Conservation (phyloP, 2,329 filamentous ascomycete genomes). For the Clonostachys solani region DNA sequence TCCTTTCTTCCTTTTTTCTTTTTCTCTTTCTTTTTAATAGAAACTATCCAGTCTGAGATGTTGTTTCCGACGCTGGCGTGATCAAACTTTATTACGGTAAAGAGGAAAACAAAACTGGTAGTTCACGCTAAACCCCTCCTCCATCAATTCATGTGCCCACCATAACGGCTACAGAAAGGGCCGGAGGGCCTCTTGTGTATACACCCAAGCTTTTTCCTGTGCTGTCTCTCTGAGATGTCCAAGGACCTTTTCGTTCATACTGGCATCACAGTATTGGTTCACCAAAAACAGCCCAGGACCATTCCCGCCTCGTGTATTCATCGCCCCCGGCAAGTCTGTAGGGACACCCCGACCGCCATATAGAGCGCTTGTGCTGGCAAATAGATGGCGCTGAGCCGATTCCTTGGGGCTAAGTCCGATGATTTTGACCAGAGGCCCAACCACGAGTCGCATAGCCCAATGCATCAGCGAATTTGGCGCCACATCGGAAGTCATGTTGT, state of each 20-base stretch:
- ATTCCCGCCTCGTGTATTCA: not conserved
- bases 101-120: no score
- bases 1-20: no score
- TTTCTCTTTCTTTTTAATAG: no score
- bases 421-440: no score
- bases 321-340: not conserved
- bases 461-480: no score
- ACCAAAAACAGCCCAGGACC: not conserved
- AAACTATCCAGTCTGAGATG: no score
- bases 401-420: slow-evolving; percentile 20
- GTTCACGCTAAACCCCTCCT: no score
- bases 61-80: no score
- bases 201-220: not conserved
- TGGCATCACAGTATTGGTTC: not conserved
- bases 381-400: slow-evolving; percentile 15
- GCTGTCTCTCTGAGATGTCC: not conserved
- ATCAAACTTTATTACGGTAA: no score
- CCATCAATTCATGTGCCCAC: no score
- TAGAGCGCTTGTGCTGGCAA: not conserved
- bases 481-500: not conserved
- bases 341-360: not conserved
- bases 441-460: no score
- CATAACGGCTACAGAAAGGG: slow-evolving; percentile 3
- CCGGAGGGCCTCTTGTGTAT: slow-evolving; percentile 9
- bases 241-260: not conserved